Evolutionary conservation across 108 stramenopile species (phyloP).

Genomic region (Mayamaea pseudoterrestris): DNA sequence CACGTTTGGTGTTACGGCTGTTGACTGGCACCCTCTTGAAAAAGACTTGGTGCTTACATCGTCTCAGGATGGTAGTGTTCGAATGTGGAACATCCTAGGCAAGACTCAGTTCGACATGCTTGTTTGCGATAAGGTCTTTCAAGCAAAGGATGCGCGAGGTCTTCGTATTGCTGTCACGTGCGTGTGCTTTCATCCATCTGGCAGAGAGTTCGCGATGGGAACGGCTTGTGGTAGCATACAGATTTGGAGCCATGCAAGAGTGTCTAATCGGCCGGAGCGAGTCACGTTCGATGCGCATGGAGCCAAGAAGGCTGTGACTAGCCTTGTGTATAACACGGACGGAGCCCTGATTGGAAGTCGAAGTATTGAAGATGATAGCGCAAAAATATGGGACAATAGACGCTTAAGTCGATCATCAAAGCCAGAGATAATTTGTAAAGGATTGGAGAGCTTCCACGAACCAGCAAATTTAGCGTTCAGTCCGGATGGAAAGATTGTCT

Average conservation of each 20-base stretch:
- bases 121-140: constrained; percentile 51
- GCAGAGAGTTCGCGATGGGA: constrained; percentile 58
- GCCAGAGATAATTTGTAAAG: constrained; percentile 27
- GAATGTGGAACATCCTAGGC: constrained; percentile 78
- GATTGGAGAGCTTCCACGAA: constrained; percentile 28
- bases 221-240: constrained; percentile 75
- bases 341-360: constrained; percentile 44
- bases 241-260: constrained; percentile 47
- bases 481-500: constrained; percentile 48
- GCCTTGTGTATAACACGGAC: constrained; percentile 31
- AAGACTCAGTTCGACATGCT: constrained; percentile 72
- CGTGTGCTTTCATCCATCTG: constrained; percentile 38
- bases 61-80: constrained; percentile 66
- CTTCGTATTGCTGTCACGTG: constrained; percentile 42
- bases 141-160: constrained; percentile 43
- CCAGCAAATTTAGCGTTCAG: constrained; percentile 43
- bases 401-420: constrained; percentile 13
- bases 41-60: constrained; percentile 59
- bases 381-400: constrained; percentile 45
- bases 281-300: constrained; percentile 39
- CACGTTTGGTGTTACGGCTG: constrained; percentile 66
- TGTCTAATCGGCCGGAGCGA: constrained; percentile 37
- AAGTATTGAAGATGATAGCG: constrained; percentile 35
- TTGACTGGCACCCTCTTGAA: constrained; percentile 80
- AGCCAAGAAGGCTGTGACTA: constrained; percentile 23